Conservation (phyloP, 2,329 filamentous ascomycete species). For the Epichloe aotearoae region DNA sequence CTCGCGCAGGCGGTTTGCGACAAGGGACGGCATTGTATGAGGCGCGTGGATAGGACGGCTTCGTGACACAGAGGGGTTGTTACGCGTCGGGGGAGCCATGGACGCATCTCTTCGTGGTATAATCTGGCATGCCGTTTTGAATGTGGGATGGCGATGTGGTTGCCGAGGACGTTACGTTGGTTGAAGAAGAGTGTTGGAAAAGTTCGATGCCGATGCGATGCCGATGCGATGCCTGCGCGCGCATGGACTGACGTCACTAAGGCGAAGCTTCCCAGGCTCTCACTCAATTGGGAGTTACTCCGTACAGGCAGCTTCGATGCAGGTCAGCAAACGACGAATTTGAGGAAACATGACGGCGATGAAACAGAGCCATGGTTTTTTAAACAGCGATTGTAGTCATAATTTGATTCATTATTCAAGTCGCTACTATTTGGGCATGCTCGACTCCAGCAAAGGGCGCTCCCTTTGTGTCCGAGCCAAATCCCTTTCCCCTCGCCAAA, state of each 20-base stretch:
- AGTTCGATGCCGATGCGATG: too few relatives aligned
- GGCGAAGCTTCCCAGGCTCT: too few relatives aligned
- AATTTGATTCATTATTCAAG: background rate
- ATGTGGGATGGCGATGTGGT: background rate
- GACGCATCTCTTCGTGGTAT: background rate
- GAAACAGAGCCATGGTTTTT: background rate
- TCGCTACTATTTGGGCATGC: background rate
- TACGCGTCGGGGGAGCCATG: background rate
- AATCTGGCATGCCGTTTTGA: background rate
- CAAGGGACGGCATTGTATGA: background rate
- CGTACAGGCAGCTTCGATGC: too few relatives aligned
- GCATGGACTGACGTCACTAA: too few relatives aligned
- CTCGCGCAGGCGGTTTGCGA: background rate
- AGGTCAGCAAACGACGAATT: too few relatives aligned
- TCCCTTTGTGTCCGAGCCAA: background rate
- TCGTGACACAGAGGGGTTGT: background rate
- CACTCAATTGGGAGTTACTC: too few relatives aligned
- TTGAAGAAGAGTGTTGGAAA: too few relatives aligned
- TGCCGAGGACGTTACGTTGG: background rate
- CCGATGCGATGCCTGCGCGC: too few relatives aligned
- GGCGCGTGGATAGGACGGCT: background rate
- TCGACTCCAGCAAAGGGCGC: background rate
- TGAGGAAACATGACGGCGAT: too few relatives aligned
- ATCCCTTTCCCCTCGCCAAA: background rate
- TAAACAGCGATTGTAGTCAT: background rate